These are phyloP conservation scores for Globisporangium carolinianum DNA, from an alignment of 352 stramenopile genomes.

Conservation along the genomic window DNA sequence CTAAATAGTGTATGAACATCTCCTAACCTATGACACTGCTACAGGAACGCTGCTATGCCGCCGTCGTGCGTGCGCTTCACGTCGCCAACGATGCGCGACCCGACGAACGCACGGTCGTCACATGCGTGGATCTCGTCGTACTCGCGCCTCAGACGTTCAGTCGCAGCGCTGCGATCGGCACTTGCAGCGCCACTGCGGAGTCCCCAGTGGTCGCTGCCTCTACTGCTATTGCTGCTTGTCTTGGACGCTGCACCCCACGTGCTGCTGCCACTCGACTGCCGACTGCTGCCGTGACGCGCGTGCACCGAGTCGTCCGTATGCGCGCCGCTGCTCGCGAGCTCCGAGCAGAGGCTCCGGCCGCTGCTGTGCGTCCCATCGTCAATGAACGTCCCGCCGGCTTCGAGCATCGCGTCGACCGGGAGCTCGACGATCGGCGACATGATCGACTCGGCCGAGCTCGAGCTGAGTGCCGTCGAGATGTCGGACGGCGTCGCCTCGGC, in stretches of 20 bases:
- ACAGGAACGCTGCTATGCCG: slow-evolving; percentile 9
- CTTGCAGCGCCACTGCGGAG: slow-evolving; percentile 1
- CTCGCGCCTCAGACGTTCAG: slow-evolving; percentile 4
- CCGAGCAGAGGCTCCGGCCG: slow-evolving; percentile 3
- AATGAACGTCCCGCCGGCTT: slow-evolving; percentile 31
- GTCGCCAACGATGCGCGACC: slow-evolving; percentile 12
- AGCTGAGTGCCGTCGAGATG: slow-evolving; percentile 30
- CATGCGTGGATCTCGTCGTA: slow-evolving; percentile 13
- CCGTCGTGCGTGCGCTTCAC: slow-evolving; percentile 4
- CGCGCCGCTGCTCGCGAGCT: slow-evolving; percentile 9
- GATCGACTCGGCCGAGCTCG: slow-evolving; percentile 24
- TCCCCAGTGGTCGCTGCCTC: slow-evolving; percentile 4
- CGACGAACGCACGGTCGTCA: slow-evolving; percentile 8
- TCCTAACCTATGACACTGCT: slow-evolving; percentile 3
- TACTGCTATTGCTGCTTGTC: background rate
- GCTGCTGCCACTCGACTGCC: slow-evolving; percentile 9
- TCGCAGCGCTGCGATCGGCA: slow-evolving; percentile 5
- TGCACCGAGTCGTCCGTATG: slow-evolving; percentile 7
- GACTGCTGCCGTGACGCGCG: slow-evolving; percentile 5
- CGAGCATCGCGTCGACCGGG: slow-evolving; percentile 39
- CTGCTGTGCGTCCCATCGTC: slow-evolving; percentile 14
- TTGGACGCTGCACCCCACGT: slow-evolving; percentile 10
- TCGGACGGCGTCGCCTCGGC: slow-evolving; percentile 18
- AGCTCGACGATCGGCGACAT: slow-evolving; percentile 49
- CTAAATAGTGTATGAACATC: background rate